These are phyloP conservation scores for Penicillium palitans DNA, from an alignment of 2,329 filamentous ascomycete species.

Conservation along the genomic window DNA sequence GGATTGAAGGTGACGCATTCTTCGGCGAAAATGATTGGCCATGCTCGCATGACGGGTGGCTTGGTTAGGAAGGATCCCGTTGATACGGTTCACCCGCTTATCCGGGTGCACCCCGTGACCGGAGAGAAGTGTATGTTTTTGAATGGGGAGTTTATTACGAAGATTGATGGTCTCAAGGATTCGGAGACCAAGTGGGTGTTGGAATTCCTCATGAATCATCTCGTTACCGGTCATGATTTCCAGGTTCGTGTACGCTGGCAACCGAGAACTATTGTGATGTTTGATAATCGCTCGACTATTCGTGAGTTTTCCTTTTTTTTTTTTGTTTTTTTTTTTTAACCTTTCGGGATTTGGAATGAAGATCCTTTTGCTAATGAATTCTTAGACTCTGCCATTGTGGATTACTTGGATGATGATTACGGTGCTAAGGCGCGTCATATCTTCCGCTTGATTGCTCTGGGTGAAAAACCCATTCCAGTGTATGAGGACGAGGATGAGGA, in stretches of 20 bases:
- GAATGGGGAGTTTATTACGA: slow-evolving; percentile 52
- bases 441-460: slow-evolving; percentile 53
- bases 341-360: neutral
- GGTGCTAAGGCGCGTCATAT: slow-evolving; percentile 51
- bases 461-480: slow-evolving; percentile 52
- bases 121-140: slow-evolving; percentile 51
- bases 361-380: slow-evolving; percentile 12
- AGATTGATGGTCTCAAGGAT: slow-evolving; percentile 51
- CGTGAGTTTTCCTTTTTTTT: slow-evolving; percentile 37
- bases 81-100: slow-evolving; percentile 47
- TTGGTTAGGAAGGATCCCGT: slow-evolving; percentile 48
- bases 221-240: slow-evolving; percentile 50
- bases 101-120: slow-evolving; percentile 52
- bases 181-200: slow-evolving; percentile 48
- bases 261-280: slow-evolving; percentile 53
- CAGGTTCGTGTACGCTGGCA: slow-evolving; percentile 51
- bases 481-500: slow-evolving; percentile 31
- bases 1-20: slow-evolving; percentile 42
- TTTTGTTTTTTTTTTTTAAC: neutral
- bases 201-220: slow-evolving; percentile 52
- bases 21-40: slow-evolving; percentile 48
- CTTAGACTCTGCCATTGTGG: slow-evolving; percentile 52
- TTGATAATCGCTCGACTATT: slow-evolving; percentile 51
- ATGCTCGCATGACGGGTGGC: slow-evolving; percentile 44
- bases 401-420: slow-evolving; percentile 50